These are phyloP conservation scores for Paraurostyla sp. DNA, from an alignment of 73 alveolate species.

Conservation along the genomic window DNA sequence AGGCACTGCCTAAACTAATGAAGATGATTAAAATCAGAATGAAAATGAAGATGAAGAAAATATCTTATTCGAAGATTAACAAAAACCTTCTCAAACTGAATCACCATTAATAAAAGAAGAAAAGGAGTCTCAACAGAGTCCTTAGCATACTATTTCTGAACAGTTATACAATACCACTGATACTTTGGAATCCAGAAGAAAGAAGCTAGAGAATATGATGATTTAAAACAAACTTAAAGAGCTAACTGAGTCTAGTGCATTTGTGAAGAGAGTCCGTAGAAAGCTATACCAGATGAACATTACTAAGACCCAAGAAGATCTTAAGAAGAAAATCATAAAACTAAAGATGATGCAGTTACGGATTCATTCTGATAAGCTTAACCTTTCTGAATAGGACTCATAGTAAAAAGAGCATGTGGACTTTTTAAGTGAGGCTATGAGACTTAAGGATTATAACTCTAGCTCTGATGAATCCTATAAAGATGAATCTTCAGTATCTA, in stretches of 20 bases:
- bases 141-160: no score
- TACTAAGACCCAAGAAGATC: slow-evolving; percentile 17
- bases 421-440: not conserved
- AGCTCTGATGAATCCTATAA: slow-evolving; percentile 24
- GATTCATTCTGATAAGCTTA: not conserved
- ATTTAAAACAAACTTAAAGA: slow-evolving; percentile 19
- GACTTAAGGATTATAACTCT: not conserved
- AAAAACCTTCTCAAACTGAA: no score
- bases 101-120: no score
- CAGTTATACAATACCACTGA: no score
- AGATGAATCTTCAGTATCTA: slow-evolving; percentile 20
- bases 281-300: not conserved
- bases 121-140: not conserved
- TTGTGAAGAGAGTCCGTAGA: slow-evolving; percentile 28
- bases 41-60: not conserved
- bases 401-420: not conserved
- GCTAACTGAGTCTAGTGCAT: slow-evolving; percentile 11
- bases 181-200: slow-evolving; percentile 11
- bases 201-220: slow-evolving; percentile 8
- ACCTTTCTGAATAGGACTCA: no score
- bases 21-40: not conserved
- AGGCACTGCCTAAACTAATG: not conserved
- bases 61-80: no score
- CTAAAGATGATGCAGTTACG: slow-evolving; percentile 20
- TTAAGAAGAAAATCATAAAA: slow-evolving; percentile 10